Evolutionary conservation across 106 monocot genomes (phyloP), one percentile per base, ranked within the genome.

Genomic region (Hemerocallis citrina): DNA sequence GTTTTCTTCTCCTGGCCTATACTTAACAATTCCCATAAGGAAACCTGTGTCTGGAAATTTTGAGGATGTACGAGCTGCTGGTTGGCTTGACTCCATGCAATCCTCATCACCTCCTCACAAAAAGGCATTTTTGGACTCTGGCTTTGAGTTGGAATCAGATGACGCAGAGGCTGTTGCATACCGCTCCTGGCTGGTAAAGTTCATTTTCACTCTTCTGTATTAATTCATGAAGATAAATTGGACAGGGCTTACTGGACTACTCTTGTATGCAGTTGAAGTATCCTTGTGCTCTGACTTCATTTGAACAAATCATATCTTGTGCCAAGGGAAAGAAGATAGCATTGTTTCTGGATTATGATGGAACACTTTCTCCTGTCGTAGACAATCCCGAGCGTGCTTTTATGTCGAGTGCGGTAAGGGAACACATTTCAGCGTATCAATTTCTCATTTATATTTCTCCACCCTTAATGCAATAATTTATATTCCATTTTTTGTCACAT

Each of bases 261-360:
- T 59, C 14, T 59, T 39, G 38, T 17, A 39, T 56, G 57, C 61
- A 96, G 96, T 35, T 64, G 16, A 87, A 84, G 16, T 83, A 83
- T 69, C 96, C 96, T 12, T 90, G 90, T 23, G 96, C 90, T 35
- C 37, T 96, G 31, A 57, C 72, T 14, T 73, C 73, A 40, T 87
- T 96, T 70, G 86, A 90, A 44, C 77, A 81, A 63, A 84, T 96
- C 3, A 60, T 41, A 63, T 61, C 32, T 48, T 31, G 51, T 64
- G 86, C 84, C 10, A 66, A 72, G 61, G 84, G 84, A 1, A 86
- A 87, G 66, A 61, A 74, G 36, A 74, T 96, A 59, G 96, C 80
- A n/a, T 55, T 96, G 61, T 96, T 96, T 66, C 63, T 96, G 46
- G 96, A 96, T 60, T 96, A 96, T 57, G 96, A 96, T 65, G 96